Conservation (phyloP, 2,329 filamentous ascomycete genomes). For the Pyricularia sp. region DNA sequence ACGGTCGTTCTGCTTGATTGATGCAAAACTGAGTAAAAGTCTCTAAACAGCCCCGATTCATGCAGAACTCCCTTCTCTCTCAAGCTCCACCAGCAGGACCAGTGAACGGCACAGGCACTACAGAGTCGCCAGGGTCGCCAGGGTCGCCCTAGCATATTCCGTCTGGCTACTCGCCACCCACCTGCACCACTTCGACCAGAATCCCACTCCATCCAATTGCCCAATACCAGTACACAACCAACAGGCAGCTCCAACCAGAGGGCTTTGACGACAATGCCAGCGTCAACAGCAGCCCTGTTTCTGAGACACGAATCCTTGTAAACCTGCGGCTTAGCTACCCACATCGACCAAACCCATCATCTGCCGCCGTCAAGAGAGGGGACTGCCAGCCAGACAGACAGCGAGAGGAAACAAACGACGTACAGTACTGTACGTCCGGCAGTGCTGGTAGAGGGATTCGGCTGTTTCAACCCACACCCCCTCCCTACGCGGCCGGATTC, state of each 20-base stretch:
- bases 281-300: conserved; percentile 23
- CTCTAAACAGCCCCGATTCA: conserved; percentile 6
- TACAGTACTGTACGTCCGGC: background rate
- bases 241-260: background rate
- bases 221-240: background rate
- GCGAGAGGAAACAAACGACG: conserved; percentile 4
- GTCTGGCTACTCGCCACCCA: background rate
- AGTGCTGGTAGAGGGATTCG: conserved; percentile 2
- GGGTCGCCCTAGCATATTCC: background rate
- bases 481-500: conserved; percentile 7
- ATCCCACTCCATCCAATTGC: background rate
- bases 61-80: conserved; percentile 2
- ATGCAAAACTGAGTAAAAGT: background rate
- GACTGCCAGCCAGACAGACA: conserved; percentile 2
- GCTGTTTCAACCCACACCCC: conserved; percentile 15
- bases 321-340: conserved; percentile 7
- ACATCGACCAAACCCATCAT: background rate
- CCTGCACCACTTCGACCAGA: background rate
- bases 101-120: background rate
- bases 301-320: conserved; percentile 30
- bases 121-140: background rate
- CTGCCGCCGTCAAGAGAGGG: background rate
- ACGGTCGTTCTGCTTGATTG: background rate
- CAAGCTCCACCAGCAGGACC: conserved; percentile 1
- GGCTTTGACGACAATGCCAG: background rate